These are phyloP conservation scores for Suzukiozyma palmioleophila DNA, from an alignment of 1,139 yeast species.

Conservation along the genomic window DNA sequence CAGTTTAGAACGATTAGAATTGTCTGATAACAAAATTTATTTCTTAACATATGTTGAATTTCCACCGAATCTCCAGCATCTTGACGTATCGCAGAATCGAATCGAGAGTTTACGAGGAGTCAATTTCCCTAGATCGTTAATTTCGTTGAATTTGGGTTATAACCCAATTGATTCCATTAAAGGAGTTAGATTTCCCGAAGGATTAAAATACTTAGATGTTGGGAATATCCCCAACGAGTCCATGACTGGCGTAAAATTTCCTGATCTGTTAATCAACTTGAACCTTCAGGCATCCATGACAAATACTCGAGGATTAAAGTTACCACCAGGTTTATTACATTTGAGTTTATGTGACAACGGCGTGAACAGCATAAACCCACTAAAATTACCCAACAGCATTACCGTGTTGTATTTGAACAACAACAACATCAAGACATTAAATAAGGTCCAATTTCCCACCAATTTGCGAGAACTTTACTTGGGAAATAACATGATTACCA, in stretches of 20 bases:
- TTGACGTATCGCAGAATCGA: constrained; percentile 40
- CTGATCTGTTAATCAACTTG: constrained; percentile 34
- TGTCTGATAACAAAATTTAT: constrained; percentile 38
- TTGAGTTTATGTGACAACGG: constrained; percentile 39
- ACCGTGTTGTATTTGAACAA: constrained; percentile 34
- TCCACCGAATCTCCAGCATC: constrained; percentile 25
- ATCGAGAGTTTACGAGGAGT: constrained; percentile 39
- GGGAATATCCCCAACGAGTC: constrained; percentile 46
- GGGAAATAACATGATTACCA: constrained; percentile 43
- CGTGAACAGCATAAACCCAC: constrained; percentile 44
- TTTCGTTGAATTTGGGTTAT: constrained; percentile 28
- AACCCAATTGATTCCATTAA: constrained; percentile 44
- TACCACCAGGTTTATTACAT: constrained; percentile 29
- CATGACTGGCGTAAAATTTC: constrained; percentile 46
- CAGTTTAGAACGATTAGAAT: constrained; percentile 28
- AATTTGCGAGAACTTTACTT: constrained; percentile 33
- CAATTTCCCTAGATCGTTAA: constrained; percentile 31
- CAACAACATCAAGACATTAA: constrained; percentile 43
- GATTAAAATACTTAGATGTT: constrained; percentile 31
- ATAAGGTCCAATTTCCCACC: constrained; percentile 40
- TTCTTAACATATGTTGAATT: constrained; percentile 40
- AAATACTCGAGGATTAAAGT: constrained; percentile 41
- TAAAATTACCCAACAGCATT: constrained; percentile 39
- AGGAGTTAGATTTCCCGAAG: constrained; percentile 40
- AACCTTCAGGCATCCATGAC: constrained; percentile 47